Base-by-base conservation (phyloP, 208 protist genomes). In the Wallacemonas collosoma region DNA sequence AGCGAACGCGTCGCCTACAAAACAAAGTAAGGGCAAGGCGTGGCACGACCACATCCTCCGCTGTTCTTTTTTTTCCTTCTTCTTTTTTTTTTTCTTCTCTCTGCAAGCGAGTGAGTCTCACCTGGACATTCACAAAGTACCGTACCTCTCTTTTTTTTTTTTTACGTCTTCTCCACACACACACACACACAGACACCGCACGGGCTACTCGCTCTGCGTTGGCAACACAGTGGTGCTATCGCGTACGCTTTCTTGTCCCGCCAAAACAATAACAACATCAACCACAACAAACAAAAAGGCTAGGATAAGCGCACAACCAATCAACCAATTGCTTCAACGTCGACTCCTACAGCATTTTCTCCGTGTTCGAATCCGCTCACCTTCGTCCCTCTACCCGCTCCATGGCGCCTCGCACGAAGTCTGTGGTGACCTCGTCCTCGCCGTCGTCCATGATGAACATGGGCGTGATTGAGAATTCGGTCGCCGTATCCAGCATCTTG, bases 401-500 rank as follows among this genome's bases (percentile, higher is more conserved):
- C 7, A n/a, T n/a, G 5, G 14, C 51, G 12, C 9, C 51, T 56
- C 9, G 51, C 26, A 0, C 51, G 0, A 56, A 12, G 51, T 5
- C 8, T 7, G 6, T n/a, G 15, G 14, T 5, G 5, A 9, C 9
- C 51, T 9, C 8, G 51, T 56, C 56, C 11, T 41, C 56, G 35
- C 7, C 40, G 6, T 65, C 60, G n/a, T 41, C n/a, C 4, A 35
- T 41, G 41, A 36, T 39, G 9, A 63, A 71, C 60, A 70, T 54
- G 55, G 56, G 67, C 17, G n/a, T 62, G 35, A 58, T 72, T 15
- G 54, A 72, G 43, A 58, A n/a, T 40, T 70, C 64, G 14, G 44
- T 83, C 17, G 62, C 64, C 5, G 66, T 62, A 2, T 82, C 83
- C 0, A 82, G 87, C 3, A 26, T 88, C 7, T 72, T 93, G 50